Evolutionary conservation across 139 green algal genomes (phyloP).

Genomic region (Micractinium conductrix): DNA sequence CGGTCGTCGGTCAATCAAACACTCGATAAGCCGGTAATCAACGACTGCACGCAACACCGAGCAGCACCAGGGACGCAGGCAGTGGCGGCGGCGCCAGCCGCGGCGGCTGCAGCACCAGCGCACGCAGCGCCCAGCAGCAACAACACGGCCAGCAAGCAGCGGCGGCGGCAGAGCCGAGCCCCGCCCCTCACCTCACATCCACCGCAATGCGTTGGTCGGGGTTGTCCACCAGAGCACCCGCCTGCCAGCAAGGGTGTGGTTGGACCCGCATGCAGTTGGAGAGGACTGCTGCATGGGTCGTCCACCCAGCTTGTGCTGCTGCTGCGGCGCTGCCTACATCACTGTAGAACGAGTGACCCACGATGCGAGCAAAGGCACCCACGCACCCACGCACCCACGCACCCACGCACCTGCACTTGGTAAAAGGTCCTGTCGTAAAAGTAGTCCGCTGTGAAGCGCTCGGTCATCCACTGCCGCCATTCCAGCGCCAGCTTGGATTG

Average conservation of each 20-base stretch:
- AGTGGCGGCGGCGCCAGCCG: no score
- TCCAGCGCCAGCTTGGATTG: constrained; percentile 86
- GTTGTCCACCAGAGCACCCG: constrained; percentile 81
- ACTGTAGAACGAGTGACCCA: constrained; percentile 2
- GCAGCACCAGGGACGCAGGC: no score
- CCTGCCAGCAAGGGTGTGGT: constrained; percentile 69
- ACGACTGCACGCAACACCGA: no score
- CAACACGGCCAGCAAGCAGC: no score
- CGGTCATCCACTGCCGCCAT: constrained; percentile 97
- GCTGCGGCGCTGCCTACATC: constrained; percentile 33
- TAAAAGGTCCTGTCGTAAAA: constrained; percentile 92
- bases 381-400: constrained; percentile 55
- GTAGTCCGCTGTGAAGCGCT: constrained; percentile 84
- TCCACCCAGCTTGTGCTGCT: not conserved
- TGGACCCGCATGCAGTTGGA: constrained; percentile 30
- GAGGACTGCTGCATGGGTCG: not conserved
- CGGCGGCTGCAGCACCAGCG: no score
- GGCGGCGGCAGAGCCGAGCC: no score
- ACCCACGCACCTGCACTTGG: constrained; percentile 92
- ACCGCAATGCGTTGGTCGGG: constrained; percentile 91
- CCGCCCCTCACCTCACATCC: constrained; percentile 67
- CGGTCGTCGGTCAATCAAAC: no score
- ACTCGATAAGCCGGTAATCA: no score
- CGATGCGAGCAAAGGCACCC: not conserved
- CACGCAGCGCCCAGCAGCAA: no score